phyloP scores from a whole-genome alignment of 805 yeast species.

The Kuraishia molischiana region DNA sequence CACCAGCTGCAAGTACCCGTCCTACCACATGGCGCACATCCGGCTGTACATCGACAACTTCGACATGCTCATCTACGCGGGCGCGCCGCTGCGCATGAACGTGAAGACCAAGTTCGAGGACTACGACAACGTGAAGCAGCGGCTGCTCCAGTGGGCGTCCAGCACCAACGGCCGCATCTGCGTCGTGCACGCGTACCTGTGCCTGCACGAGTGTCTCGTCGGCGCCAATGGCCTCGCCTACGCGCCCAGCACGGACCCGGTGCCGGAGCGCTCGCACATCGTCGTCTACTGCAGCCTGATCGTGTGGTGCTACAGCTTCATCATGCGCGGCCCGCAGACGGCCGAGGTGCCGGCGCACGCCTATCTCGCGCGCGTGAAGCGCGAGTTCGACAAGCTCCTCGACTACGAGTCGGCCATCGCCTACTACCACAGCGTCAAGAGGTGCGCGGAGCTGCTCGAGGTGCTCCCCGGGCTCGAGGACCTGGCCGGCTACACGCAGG shows the following conservation, averaged over 20 bases:
- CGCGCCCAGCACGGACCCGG: constrained; percentile 23
- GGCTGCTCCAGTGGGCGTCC: constrained; percentile 39
- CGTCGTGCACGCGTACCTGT: constrained; percentile 44
- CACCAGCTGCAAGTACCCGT: constrained; percentile 44
- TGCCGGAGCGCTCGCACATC: constrained; percentile 23
- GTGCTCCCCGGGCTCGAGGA: constrained; percentile 30
- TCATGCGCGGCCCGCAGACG: constrained; percentile 29
- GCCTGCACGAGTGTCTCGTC: constrained; percentile 46
- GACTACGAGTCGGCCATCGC: constrained; percentile 19
- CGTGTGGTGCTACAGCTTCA: constrained; percentile 39
- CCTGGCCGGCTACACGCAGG: constrained; percentile 40
- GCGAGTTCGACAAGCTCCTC: constrained; percentile 20
- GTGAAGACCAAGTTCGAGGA: constrained; percentile 45
- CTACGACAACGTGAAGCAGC: constrained; percentile 33
- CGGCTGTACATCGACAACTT: constrained; percentile 55
- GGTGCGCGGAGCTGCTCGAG: constrained; percentile 24
- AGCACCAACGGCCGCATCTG: constrained; percentile 34
- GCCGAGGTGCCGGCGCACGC: constrained; percentile 20
- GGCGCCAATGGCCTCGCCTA: constrained; percentile 18
- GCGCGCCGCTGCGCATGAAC: constrained; percentile 67
- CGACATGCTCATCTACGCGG: constrained; percentile 68
- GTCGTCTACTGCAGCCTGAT: constrained; percentile 25
- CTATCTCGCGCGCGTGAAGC: constrained; percentile 33
- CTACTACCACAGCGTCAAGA: constrained; percentile 18
- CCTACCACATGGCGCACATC: constrained; percentile 61